phyloP scores from a whole-genome alignment of 176 grass and related monocot species.

The Bonia amplexicaulis region DNA sequence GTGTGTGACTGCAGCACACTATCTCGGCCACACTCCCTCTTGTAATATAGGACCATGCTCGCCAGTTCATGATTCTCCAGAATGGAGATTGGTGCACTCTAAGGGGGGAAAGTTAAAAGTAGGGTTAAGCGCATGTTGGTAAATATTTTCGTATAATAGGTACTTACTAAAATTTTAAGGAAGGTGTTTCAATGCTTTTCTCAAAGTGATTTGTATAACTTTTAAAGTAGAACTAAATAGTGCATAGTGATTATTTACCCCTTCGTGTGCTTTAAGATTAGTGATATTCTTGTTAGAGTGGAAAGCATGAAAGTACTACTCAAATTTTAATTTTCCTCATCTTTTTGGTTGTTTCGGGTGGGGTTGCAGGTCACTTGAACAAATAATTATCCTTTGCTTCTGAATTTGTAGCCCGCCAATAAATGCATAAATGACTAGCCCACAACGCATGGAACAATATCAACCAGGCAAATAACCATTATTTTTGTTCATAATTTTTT shows the following conservation, averaged over 20 bases:
- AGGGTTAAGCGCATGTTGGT: neutral
- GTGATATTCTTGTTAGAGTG: no score
- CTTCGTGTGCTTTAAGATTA: no score
- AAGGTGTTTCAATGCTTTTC: no score
- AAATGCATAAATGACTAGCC: neutral
- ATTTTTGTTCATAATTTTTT: neutral
- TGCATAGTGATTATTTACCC: no score
- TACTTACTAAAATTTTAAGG: neutral
- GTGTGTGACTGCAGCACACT: constrained; percentile 82
- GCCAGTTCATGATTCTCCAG: constrained; percentile 91
- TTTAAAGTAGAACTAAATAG: no score
- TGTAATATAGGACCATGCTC: constrained; percentile 79
- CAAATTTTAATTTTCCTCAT: neutral
- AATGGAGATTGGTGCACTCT: constrained; percentile 95
- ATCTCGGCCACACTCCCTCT: constrained; percentile 72
- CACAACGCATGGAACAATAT: neutral
- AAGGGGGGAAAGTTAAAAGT: neutral
- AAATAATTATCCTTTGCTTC: neutral
- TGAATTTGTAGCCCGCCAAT: neutral
- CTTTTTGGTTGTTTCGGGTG: neutral
- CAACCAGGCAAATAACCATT: constrained; percentile 10
- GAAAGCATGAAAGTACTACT: no score
- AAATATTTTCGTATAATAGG: neutral
- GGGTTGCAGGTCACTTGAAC: neutral
- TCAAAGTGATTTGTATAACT: no score